Evolutionary conservation across 2,329 filamentous ascomycete species (phyloP).

Genomic region (Cladosporium velox): DNA sequence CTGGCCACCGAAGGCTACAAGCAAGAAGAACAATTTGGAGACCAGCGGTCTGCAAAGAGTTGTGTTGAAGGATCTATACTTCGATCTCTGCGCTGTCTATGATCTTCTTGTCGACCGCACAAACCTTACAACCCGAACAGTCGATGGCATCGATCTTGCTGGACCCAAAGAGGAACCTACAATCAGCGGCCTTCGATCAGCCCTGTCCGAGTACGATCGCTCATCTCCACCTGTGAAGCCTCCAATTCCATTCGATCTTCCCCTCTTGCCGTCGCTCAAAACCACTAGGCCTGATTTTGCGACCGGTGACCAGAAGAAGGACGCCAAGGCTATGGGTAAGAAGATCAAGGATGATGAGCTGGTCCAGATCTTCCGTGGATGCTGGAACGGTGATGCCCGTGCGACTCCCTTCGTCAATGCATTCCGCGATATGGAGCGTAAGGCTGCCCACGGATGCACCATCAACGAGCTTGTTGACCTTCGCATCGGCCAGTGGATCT

Average conservation of each 20-base stretch:
- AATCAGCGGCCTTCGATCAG: constrained; percentile 70
- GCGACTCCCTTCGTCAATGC: constrained; percentile 65
- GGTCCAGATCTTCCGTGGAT: constrained; percentile 72
- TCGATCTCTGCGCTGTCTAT: constrained; percentile 83
- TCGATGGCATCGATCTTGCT: constrained; percentile 63
- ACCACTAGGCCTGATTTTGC: constrained; percentile 66
- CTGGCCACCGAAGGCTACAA: constrained; percentile 88
- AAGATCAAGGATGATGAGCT: constrained; percentile 79
- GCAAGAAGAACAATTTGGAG: constrained; percentile 87
- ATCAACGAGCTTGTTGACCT: constrained; percentile 70
- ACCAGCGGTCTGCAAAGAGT: constrained; percentile 84
- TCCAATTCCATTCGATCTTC: constrained; percentile 86
- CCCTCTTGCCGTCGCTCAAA: constrained; percentile 70
- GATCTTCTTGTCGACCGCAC: constrained; percentile 83
- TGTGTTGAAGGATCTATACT: constrained; percentile 79
- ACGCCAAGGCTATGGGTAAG: constrained; percentile 68
- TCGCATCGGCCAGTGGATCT: constrained; percentile 77
- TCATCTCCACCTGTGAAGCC: constrained; percentile 87
- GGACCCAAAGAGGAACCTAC: constrained; percentile 59
- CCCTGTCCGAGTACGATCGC: constrained; percentile 85
- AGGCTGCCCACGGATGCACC: constrained; percentile 64
- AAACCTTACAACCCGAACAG: constrained; percentile 74
- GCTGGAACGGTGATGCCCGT: constrained; percentile 75
- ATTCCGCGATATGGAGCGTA: constrained; percentile 71
- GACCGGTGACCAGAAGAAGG: constrained; percentile 69